Evolutionary conservation across 441 rosid species (phyloP).

Genomic region (Pelargonium myrrhifolium): DNA sequence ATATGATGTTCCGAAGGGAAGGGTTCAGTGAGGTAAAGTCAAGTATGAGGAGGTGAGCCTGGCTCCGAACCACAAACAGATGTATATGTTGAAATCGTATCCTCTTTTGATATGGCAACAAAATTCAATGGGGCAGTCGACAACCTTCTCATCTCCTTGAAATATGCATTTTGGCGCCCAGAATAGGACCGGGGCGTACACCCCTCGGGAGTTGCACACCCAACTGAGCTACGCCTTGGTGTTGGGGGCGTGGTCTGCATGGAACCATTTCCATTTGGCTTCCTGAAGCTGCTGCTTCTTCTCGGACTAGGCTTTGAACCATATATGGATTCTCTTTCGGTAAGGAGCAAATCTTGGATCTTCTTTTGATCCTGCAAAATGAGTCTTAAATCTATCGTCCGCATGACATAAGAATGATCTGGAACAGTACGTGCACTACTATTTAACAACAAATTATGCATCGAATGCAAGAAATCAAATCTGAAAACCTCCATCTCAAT

Average conservation of each 20-base stretch:
- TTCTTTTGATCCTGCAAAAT: slow-evolving; percentile 83
- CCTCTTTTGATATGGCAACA: slow-evolving; percentile 78
- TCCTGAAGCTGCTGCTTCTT: slow-evolving; percentile 75
- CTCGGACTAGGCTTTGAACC: slow-evolving; percentile 94
- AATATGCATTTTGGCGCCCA: slow-evolving; percentile 82
- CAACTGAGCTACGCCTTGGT: slow-evolving; percentile 71
- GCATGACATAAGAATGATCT: too few relatives aligned
- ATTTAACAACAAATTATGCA: neutral
- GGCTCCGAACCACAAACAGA: slow-evolving; percentile 80
- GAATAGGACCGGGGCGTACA: slow-evolving; percentile 73
- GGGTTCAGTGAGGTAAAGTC: slow-evolving; percentile 12
- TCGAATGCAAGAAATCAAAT: too few relatives aligned
- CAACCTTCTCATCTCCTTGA: slow-evolving; percentile 78
- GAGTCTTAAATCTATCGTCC: neutral
- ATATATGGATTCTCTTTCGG: slow-evolving; percentile 80
- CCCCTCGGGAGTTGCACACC: slow-evolving; percentile 53
- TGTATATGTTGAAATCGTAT: slow-evolving; percentile 74
- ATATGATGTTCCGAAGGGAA: slow-evolving; percentile 6
- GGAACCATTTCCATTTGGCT: slow-evolving; percentile 78
- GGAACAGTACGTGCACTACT: neutral
- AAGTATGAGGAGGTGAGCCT: slow-evolving; percentile 68
- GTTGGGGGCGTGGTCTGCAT: slow-evolving; percentile 80
- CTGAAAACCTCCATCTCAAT: too few relatives aligned
- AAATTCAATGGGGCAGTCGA: slow-evolving; percentile 76
- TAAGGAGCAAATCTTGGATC: slow-evolving; percentile 77